Conservation (phyloP, 495 filamentous ascomycete species). For the Penicillium coffeae region DNA sequence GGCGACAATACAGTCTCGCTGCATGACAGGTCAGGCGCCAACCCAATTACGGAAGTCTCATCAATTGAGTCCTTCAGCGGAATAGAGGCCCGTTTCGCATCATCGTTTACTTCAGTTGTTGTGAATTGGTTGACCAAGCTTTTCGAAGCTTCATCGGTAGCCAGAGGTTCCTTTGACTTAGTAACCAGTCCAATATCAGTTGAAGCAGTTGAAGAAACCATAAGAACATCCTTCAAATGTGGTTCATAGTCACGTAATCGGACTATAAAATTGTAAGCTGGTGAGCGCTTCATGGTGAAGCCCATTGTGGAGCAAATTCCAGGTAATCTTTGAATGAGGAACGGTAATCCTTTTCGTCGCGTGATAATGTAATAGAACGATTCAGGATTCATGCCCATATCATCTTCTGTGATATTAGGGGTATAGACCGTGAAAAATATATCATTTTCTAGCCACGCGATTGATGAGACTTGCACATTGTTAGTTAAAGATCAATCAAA, state of each 20-base stretch:
- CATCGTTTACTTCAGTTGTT: conserved; percentile 67
- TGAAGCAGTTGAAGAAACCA: conserved; percentile 76
- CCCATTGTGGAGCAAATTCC: conserved; percentile 70
- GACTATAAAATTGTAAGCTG: conserved; percentile 71
- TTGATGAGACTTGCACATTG: conserved; percentile 64
- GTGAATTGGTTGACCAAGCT: conserved; percentile 62
- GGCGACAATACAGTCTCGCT: conserved; percentile 75
- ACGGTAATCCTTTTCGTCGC: conserved; percentile 51
- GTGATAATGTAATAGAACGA: conserved; percentile 75
- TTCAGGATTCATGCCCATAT: conserved; percentile 45
- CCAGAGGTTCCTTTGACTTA: conserved; percentile 63
- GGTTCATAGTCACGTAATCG: conserved; percentile 76
- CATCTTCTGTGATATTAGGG: conserved; percentile 53
- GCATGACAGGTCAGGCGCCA: conserved; percentile 76
- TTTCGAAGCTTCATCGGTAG: conserved; percentile 56
- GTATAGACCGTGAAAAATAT: conserved; percentile 78
- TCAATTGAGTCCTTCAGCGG: conserved; percentile 67
- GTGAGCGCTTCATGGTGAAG: conserved; percentile 48
- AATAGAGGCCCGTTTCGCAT: conserved; percentile 71
- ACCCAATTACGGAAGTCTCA: conserved; percentile 77
- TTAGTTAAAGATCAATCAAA: conserved; percentile 7
- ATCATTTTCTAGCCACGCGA: conserved; percentile 86
- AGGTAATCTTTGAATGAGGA: conserved; percentile 66
- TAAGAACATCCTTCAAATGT: conserved; percentile 69
- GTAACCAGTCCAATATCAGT: conserved; percentile 75